These are phyloP conservation scores for Thermoascus crustaceus DNA, from an alignment of 2,329 filamentous ascomycete species.

Conservation along the genomic window DNA sequence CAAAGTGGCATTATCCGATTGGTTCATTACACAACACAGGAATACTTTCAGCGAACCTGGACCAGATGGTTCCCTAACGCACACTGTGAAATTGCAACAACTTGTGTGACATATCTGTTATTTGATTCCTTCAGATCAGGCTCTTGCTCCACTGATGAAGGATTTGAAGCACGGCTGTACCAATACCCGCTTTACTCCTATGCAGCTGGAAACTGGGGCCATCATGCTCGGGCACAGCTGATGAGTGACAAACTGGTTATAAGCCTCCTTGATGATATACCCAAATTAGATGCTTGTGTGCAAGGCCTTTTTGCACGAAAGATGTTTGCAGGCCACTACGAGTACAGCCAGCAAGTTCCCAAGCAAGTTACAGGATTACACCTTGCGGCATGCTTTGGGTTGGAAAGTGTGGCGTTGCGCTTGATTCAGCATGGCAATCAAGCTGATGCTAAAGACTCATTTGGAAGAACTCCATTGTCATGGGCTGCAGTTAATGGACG, in stretches of 20 bases:
- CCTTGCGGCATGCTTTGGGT: constrained; percentile 18
- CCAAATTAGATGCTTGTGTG: not conserved
- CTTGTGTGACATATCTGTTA: constrained; percentile 17
- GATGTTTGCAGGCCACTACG: not conserved
- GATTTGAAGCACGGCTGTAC: not conserved
- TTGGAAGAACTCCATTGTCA: no score
- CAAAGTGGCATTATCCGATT: constrained; percentile 14
- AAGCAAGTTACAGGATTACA: constrained; percentile 14
- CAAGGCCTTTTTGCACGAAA: not conserved
- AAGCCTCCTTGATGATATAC: constrained; percentile 1
- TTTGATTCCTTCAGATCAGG: constrained; percentile 11
- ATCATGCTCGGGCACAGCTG: constrained; percentile 8
- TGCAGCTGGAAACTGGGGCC: constrained; percentile 13
- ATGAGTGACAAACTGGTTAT: constrained; percentile 1
- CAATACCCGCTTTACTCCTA: constrained; percentile 13
- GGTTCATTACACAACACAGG: constrained; percentile 42
- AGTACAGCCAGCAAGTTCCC: constrained; percentile 7
- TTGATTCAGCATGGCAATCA: no score
- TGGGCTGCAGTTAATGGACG: no score
- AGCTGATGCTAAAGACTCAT: no score
- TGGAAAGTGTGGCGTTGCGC: no score
- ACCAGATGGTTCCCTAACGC: constrained; percentile 10
- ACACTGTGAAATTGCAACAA: constrained; percentile 9
- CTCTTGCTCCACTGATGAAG: not conserved
- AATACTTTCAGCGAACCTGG: constrained; percentile 31